Evolutionary conservation across 352 stramenopile genomes (phyloP).

Genomic region (Phytopythium delawarense): DNA sequence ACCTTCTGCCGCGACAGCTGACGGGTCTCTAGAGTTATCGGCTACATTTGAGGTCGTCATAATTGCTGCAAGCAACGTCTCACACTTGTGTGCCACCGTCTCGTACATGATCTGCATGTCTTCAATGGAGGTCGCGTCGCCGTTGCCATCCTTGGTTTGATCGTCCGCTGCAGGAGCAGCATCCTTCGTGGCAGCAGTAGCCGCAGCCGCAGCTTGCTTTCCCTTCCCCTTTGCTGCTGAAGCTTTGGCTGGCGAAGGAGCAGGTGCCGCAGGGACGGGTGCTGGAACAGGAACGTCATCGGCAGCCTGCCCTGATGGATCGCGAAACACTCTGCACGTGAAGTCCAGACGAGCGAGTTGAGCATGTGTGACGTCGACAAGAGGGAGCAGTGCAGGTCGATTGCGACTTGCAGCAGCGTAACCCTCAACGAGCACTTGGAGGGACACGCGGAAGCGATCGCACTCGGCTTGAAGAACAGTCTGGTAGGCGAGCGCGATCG

Average conservation of each 20-base stretch:
- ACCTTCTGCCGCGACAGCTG: constrained; percentile 10
- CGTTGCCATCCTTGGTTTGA: constrained; percentile 10
- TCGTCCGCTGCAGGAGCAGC: constrained; percentile 13
- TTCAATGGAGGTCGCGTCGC: constrained; percentile 27
- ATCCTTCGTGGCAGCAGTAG: constrained; percentile 15
- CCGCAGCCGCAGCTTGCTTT: constrained; percentile 15
- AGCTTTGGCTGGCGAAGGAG: constrained; percentile 16
- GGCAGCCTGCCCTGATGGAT: constrained; percentile 18
- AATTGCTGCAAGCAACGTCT: constrained; percentile 35
- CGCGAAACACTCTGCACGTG: constrained; percentile 36
- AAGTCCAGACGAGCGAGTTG: constrained; percentile 27
- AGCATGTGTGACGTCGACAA: constrained; percentile 27
- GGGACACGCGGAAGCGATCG: constrained; percentile 58
- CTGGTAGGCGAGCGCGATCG: constrained; percentile 42
- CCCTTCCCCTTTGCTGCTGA: constrained; percentile 31
- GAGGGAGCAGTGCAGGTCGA: constrained; percentile 16
- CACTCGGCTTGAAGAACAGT: constrained; percentile 62
- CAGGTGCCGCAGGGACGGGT: constrained; percentile 6
- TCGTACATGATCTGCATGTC: constrained; percentile 43
- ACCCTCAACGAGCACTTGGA: constrained; percentile 53
- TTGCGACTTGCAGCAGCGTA: constrained; percentile 46
- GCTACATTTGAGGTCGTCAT: constrained; percentile 10
- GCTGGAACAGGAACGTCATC: constrained; percentile 12
- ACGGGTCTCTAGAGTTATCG: constrained; percentile 5
- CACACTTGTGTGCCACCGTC: constrained; percentile 37